Evolutionary conservation across 768 basidiomycete species (phyloP).

Genomic region (Plicaturopsis crispa): DNA sequence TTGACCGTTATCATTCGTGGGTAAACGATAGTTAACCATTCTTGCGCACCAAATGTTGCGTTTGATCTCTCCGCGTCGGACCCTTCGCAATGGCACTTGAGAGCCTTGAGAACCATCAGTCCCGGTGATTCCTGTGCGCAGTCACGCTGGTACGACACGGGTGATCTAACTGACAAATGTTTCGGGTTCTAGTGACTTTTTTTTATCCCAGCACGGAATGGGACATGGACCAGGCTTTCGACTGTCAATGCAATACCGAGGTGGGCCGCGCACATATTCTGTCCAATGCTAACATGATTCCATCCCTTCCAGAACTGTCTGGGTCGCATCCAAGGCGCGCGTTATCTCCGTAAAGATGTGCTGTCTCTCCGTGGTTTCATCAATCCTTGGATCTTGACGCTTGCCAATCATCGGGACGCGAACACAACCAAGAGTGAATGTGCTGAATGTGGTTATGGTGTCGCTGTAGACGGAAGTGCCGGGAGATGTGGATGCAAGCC

Average conservation of each 20-base stretch:
- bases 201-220: slow-evolving; percentile 68
- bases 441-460: too few species aligned
- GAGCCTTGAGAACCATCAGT: slow-evolving; percentile 33
- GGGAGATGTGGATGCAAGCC: too few species aligned
- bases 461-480: too few species aligned
- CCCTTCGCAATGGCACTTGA: slow-evolving; percentile 38
- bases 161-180: too few species aligned
- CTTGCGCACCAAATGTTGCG: slow-evolving; percentile 51
- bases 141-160: too few species aligned
- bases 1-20: not conserved
- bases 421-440: not conserved
- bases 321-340: slow-evolving; percentile 37
- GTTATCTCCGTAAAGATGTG: slow-evolving; percentile 27
- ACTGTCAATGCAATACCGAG: slow-evolving; percentile 39
- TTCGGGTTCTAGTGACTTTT: slow-evolving; percentile 43
- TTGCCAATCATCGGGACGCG: slow-evolving; percentile 19
- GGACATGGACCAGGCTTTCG: slow-evolving; percentile 59
- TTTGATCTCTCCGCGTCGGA: slow-evolving; percentile 42
- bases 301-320: slow-evolving; percentile 33
- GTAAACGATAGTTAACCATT: slow-evolving; percentile 44
- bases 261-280: slow-evolving; percentile 17
- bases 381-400: slow-evolving; percentile 34
- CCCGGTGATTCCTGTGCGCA: too few species aligned
- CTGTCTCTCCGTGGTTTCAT: slow-evolving; percentile 29
- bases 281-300: slow-evolving; percentile 1